phyloP scores from a whole-genome alignment of 2,329 filamentous ascomycete genomes.

The Fusarium agapanthi region DNA sequence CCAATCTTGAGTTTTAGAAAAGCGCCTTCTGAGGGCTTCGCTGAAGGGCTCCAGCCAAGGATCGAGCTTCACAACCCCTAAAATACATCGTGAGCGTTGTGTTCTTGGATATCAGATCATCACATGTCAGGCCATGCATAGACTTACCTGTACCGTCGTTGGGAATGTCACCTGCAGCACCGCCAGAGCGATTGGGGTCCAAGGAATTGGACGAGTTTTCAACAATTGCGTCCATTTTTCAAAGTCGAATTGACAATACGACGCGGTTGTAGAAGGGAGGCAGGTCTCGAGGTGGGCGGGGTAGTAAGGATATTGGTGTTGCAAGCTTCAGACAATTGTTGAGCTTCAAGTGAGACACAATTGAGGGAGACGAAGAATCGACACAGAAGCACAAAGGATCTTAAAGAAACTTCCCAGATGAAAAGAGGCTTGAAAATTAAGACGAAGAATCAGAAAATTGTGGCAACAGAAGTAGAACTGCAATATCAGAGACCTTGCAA shows the following conservation, averaged over 20 bases:
- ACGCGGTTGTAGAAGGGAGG: slow-evolving; percentile 26
- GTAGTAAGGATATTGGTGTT: slow-evolving; percentile 36
- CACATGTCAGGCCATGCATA: slow-evolving; percentile 19
- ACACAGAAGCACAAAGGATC: slow-evolving; percentile 8
- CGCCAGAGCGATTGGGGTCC: slow-evolving; percentile 47
- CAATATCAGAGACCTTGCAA: slow-evolving; percentile 39
- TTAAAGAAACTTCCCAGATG: slow-evolving; percentile 5
- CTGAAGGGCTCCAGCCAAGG: slow-evolving; percentile 89
- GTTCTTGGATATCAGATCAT: slow-evolving; percentile 32
- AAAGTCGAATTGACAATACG: slow-evolving; percentile 8
- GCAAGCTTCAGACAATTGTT: slow-evolving; percentile 34
- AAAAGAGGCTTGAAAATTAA: slow-evolving; percentile 28
- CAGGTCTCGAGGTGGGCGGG: slow-evolving; percentile 27
- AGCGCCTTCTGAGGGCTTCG: slow-evolving; percentile 79
- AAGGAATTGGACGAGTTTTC: slow-evolving; percentile 57
- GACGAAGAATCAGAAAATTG: slow-evolving; percentile 24
- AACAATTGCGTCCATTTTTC: slow-evolving; percentile 48
- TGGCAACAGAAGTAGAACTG: slow-evolving; percentile 26
- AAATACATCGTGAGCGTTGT: slow-evolving; percentile 28
- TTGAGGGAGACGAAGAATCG: slow-evolving; percentile 16
- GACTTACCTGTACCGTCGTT: slow-evolving; percentile 76
- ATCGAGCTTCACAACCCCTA: slow-evolving; percentile 87
- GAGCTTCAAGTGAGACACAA: slow-evolving; percentile 38
- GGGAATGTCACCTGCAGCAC: slow-evolving; percentile 61
- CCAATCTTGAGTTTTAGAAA: slow-evolving; percentile 83